Base-by-base conservation (phyloP, 2,329 filamentous ascomycete genomes). In the Colletotrichum magnum region DNA sequence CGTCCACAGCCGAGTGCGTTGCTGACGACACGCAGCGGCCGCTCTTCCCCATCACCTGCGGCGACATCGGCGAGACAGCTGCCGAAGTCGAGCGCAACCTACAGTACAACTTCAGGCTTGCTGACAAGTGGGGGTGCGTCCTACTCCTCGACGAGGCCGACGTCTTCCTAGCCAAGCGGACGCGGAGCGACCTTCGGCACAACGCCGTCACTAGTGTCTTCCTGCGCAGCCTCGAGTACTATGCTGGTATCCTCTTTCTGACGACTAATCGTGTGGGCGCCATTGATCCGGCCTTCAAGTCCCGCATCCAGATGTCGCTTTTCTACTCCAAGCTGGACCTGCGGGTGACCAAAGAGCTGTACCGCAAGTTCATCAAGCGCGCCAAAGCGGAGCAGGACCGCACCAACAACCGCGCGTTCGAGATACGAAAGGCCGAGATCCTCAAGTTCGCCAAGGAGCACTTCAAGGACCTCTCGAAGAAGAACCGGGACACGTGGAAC, bases 111-210 rank as follows among this genome's bases (percentile, higher is more conserved):
- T 32, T 71, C 9, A 53, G 56, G 21, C 39, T 72, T 0, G 72
- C 64, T 2, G 65, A 70, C 5, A 71, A 39, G 4, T 73, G 72
- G 71, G 70, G 58, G 0, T 73, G 70, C 21, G 51, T 66, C 0
- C 28, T 68, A 2, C 41, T 68, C 0, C 52, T 68, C 4, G 66
- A 69, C 7, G 66, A 69, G 15, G 64, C 64, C 13, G 64, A 64
- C 16, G 13, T 68, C 21, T 64, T 64, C 15, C 83, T 15, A 12
- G 93, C 96, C 82, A 92, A 93, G 43, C 13, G 58, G 5, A 51
- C 24, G 78, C 89, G 93, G 2, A 92, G 93, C 39, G 47, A 68
- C 18, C 5, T 68, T 0, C 45, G 39, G 2, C 59, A 57, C 12
- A 58, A 68, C 5, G 65, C 51, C 4, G 47, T 65, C 10, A 56